phyloP scores from a whole-genome alignment of 805 yeast species.

The Metschnikowia baotianmanensis region DNA sequence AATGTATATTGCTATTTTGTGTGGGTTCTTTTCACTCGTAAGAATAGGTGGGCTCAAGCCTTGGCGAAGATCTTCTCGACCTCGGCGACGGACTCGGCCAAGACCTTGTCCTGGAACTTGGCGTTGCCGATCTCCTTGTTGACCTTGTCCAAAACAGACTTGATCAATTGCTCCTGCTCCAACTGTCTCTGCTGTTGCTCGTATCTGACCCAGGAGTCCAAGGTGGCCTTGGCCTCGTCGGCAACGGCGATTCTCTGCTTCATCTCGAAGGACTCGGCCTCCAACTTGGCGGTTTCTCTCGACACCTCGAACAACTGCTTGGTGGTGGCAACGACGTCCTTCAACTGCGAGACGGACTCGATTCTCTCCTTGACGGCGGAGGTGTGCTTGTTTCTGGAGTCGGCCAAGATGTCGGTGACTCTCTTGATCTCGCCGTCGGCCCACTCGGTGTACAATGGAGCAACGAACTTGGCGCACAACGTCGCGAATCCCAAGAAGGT shows the following conservation, averaged over 20 bases:
- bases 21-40: conserved; percentile 5
- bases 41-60: conserved; percentile 23
- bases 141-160: conserved; percentile 84
- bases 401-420: conserved; percentile 77
- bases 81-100: conserved; percentile 88
- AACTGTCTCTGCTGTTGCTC: conserved; percentile 94
- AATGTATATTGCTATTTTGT: conserved; percentile 9
- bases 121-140: conserved; percentile 80
- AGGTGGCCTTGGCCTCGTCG: conserved; percentile 86
- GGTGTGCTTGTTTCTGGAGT: conserved; percentile 87
- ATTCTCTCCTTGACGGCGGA: conserved; percentile 92
- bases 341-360: conserved; percentile 79
- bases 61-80: conserved; percentile 78
- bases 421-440: conserved; percentile 83
- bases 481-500: conserved; percentile 77
- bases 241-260: conserved; percentile 89
- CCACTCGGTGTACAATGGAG: conserved; percentile 93
- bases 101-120: conserved; percentile 89
- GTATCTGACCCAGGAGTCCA: conserved; percentile 99
- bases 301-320: conserved; percentile 90
- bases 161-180: conserved; percentile 90
- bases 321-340: conserved; percentile 90
- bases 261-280: conserved; percentile 90
- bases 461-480: conserved; percentile 79
- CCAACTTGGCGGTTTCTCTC: conserved; percentile 94